Conservation (phyloP, 768 basidiomycete genomes). For the Epithele typhae region DNA sequence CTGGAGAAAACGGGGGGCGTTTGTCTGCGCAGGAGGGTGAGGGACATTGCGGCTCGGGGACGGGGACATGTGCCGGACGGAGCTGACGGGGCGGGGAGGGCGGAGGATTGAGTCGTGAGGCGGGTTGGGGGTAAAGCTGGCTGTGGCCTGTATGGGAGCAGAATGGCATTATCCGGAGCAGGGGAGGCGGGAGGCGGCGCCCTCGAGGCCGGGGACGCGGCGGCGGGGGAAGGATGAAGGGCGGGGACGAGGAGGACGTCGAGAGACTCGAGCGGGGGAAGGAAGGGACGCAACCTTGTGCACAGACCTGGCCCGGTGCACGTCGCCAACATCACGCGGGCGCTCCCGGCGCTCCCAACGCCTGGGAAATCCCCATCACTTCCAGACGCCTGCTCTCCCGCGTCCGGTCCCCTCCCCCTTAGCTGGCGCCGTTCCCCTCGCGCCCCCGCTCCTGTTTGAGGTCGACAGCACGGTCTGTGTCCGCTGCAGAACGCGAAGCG, state of each 20-base stretch:
- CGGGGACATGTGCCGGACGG: conserved; percentile 19
- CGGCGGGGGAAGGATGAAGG: conserved; percentile 21
- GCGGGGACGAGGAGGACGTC: conserved; percentile 26
- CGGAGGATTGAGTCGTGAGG: conserved; percentile 11
- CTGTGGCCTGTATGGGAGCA: conserved; percentile 16
- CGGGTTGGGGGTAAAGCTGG: conserved; percentile 12
- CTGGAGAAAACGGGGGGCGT: conserved; percentile 1
- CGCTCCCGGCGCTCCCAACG: too few species aligned
- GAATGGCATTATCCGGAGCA: conserved; percentile 30
- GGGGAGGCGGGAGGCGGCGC: conserved; percentile 13
- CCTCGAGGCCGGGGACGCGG: conserved; percentile 6
- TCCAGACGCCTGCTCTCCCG: not conserved
- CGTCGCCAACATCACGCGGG: conserved; percentile 18
- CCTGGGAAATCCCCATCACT: not conserved
- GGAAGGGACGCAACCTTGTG: conserved; percentile 18
- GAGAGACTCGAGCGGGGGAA: conserved; percentile 26
- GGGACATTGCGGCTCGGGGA: conserved; percentile 4
- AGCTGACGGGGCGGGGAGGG: conserved; percentile 19
- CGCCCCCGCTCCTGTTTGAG: too few species aligned
- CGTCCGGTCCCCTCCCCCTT: not conserved
- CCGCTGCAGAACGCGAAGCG: too few species aligned
- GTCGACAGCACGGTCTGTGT: too few species aligned
- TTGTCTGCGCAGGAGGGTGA: conserved; percentile 9
- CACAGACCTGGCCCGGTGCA: conserved; percentile 11
- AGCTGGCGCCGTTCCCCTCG: too few species aligned